phyloP scores from a whole-genome alignment of 2,329 filamentous ascomycete genomes.

The Bimuria novae-zelandiae region DNA sequence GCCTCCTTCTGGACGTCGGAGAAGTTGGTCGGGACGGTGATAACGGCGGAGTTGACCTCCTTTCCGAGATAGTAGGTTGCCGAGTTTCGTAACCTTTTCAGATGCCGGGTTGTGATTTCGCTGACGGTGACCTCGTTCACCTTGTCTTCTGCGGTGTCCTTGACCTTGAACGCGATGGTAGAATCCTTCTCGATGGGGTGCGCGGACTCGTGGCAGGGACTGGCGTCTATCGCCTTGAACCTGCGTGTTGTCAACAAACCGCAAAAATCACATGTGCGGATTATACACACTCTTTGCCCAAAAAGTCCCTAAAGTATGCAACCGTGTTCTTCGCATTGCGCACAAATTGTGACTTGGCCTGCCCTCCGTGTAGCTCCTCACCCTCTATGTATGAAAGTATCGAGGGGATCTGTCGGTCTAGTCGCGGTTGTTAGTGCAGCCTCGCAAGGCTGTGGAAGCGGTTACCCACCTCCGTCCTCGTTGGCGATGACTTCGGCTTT shows the following conservation, averaged over 20 bases:
- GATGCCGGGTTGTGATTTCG: slow-evolving; percentile 82
- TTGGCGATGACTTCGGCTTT: slow-evolving; percentile 98
- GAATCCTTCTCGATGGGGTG: slow-evolving; percentile 79
- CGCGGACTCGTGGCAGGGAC: slow-evolving; percentile 89
- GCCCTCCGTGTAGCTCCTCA: slow-evolving; percentile 94
- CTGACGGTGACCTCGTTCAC: slow-evolving; percentile 73
- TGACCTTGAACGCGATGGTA: slow-evolving; percentile 78
- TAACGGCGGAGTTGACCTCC: slow-evolving; percentile 89
- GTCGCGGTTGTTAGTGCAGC: slow-evolving; percentile 13
- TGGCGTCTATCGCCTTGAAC: slow-evolving; percentile 96
- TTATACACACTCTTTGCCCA: slow-evolving; percentile 80
- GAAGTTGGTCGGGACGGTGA: slow-evolving; percentile 94
- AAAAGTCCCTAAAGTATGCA: slow-evolving; percentile 92
- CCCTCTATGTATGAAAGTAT: slow-evolving; percentile 93
- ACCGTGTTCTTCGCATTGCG: slow-evolving; percentile 93
- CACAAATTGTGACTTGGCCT: slow-evolving; percentile 92
- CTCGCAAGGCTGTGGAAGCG: slow-evolving; percentile 21
- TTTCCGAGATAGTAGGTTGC: slow-evolving; percentile 93
- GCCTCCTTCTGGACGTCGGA: slow-evolving; percentile 83
- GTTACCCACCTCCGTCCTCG: slow-evolving; percentile 82
- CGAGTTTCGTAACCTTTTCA: slow-evolving; percentile 78
- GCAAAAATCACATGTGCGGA: not conserved
- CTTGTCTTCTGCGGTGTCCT: slow-evolving; percentile 65
- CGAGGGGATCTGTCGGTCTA: slow-evolving; percentile 95
- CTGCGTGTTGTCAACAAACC: slow-evolving; percentile 43